Conservation (phyloP, 2,329 filamentous ascomycete species). For the Chaetomiaceae sp. region DNA sequence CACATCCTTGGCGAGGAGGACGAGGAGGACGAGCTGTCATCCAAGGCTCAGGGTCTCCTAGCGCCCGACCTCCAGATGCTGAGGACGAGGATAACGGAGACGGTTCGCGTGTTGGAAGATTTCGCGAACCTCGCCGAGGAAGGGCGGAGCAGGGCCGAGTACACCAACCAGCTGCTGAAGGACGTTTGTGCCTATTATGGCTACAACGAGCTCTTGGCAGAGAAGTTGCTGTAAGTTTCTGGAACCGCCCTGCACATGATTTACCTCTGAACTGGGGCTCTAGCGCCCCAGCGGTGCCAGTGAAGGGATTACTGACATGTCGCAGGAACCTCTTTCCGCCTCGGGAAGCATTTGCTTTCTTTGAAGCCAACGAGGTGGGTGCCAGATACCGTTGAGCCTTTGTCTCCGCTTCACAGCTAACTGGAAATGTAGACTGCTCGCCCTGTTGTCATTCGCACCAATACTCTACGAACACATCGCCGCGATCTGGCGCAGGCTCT, state of each 20-base stretch:
- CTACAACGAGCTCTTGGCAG: constrained; percentile 88
- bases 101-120: constrained; percentile 83
- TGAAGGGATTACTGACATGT: background rate
- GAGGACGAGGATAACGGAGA: constrained; percentile 84
- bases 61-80: constrained; percentile 88
- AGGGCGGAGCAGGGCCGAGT: constrained; percentile 77
- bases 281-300: background rate
- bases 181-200: constrained; percentile 97
- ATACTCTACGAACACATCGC: constrained; percentile 74
- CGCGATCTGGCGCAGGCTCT: constrained; percentile 83
- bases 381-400: accelerated
- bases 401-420: background rate
- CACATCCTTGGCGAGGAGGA: constrained; percentile 57
- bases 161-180: constrained; percentile 77
- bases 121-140: constrained; percentile 76
- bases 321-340: constrained; percentile 72
- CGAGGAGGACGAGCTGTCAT: constrained; percentile 53
- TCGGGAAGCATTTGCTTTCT: constrained; percentile 93
- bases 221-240: constrained; percentile 65
- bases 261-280: background rate
- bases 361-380: constrained; percentile 95
- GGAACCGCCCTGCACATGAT: background rate
- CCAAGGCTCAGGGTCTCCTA: constrained; percentile 57
- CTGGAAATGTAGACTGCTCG: constrained; percentile 45
- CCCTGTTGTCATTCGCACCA: constrained; percentile 92